These are phyloP conservation scores for Pinus tabuliformis DNA, from an alignment of 75 land plant genomes.

Conservation along the genomic window DNA sequence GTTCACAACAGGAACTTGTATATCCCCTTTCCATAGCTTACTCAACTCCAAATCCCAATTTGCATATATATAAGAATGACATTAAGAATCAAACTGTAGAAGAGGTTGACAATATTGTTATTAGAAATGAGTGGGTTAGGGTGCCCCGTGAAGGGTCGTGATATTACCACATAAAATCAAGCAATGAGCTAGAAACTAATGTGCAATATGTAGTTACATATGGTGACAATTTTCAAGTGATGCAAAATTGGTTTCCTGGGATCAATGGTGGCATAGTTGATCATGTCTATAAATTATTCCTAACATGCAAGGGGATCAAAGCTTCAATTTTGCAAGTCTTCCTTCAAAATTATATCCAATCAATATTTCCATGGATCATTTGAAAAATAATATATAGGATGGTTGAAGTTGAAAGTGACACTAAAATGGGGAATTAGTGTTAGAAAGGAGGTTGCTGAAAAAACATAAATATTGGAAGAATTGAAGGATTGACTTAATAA, in stretches of 20 bases:
- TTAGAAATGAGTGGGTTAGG: background rate
- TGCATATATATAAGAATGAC: background rate
- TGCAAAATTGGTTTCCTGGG: background rate
- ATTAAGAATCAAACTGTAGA: background rate
- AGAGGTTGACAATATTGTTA: background rate
- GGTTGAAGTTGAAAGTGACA: conserved; percentile 39
- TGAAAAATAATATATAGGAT: conserved; percentile 11
- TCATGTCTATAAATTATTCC: conserved; percentile 1
- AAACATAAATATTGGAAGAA: conserved; percentile 53
- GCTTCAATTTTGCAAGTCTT: conserved; percentile 10
- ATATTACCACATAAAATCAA: background rate
- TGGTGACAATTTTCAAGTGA: background rate
- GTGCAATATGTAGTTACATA: conserved; percentile 19
- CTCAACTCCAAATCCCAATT: background rate
- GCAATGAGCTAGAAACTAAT: conserved; percentile 9
- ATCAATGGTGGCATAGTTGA: background rate
- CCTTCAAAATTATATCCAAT: background rate
- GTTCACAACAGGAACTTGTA: background rate
- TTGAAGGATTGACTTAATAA: conserved; percentile 33
- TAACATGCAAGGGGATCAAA: conserved; percentile 8
- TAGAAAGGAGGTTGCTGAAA: conserved; percentile 24
- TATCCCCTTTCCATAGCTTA: background rate
- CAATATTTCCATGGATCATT: background rate
- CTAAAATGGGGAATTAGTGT: conserved; percentile 33
- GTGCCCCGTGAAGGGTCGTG: background rate